phyloP scores from a whole-genome alignment of 768 basidiomycete genomes.

The Suillus brevipes region DNA sequence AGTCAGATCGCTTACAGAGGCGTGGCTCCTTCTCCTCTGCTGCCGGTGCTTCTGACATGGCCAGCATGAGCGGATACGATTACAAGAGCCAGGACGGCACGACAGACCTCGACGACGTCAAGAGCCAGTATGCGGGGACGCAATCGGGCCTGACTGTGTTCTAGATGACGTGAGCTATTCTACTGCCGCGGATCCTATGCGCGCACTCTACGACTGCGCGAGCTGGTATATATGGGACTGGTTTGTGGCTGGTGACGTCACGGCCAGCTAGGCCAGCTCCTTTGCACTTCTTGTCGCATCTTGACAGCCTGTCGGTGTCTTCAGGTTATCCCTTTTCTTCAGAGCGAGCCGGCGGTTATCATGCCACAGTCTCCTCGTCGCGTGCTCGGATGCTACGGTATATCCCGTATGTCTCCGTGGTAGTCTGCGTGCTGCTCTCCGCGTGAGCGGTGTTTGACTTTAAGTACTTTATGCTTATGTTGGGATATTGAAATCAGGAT shows the following conservation, averaged over 20 bases:
- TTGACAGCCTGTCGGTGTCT: constrained; percentile 11
- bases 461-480: not conserved
- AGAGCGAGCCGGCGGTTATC: not conserved
- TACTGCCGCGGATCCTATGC: not conserved
- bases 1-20: constrained; percentile 84
- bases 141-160: constrained; percentile 86
- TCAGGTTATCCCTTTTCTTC: constrained; percentile 4
- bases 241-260: not conserved
- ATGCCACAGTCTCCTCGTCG: not conserved
- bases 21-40: constrained; percentile 77
- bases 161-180: constrained; percentile 37
- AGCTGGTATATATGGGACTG: not conserved
- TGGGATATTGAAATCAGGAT: not conserved
- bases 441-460: not conserved
- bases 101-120: constrained; percentile 81
- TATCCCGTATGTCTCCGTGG: not conserved
- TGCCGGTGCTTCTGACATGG: constrained; percentile 74
- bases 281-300: constrained; percentile 19
- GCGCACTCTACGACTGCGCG: not conserved
- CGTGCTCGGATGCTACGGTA: not conserved
- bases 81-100: constrained; percentile 91
- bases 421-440: not conserved
- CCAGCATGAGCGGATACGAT: constrained; percentile 72
- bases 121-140: constrained; percentile 84
- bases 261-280: constrained; percentile 2